Base-by-base conservation (phyloP, 257 asterid genomes). In the Solanum medicagineum region DNA sequence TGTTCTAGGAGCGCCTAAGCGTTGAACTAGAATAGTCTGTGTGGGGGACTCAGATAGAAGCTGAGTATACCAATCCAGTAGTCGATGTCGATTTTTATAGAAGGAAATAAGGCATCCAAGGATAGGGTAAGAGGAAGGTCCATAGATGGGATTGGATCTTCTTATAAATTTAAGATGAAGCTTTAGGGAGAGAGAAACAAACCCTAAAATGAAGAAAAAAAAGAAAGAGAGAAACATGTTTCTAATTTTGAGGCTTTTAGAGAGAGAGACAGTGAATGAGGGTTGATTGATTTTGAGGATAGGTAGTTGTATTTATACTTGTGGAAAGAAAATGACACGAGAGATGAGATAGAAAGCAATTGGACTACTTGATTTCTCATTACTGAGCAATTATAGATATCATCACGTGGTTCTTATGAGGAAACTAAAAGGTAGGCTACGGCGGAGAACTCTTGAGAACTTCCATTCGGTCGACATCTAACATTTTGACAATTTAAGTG, bases 21-120 rank as follows among this genome's bases (percentile, higher is more conserved):
- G 79, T 7, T 51, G 83, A 1, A 88, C 75, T 3, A 86, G 74
- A 84, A 88, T 84, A 29, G 91, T 84, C 54, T 84, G 87, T 0
- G 91, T 68, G 1, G 47, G 59, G 0, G 97, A 93, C 0, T 57
- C 32, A 6, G 92, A 55, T 8, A 95, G 24, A 15, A 95, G 92
- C 4, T 91, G 81, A 0, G 96, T 94, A 89, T 95, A 94, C 98
- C 98, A 95, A 10, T 62, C 87, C 4, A 94, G 22, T 45, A 94
- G 17, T 9, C 92, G 91, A 83, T 84, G 92, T 10, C 96, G 92
- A 69, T 95, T 95, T 55, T 90, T 83, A 90, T 92, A 94, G 89
- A 93, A 95, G 0, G 93, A 86, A 14, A 93, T 32, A 60, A 93
- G 94, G 85, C 94, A 92, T 17, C 53, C 83, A 14, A 92, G 80